Evolutionary conservation across 2,329 filamentous ascomycete genomes (phyloP), one percentile per base, ranked within the genome.

Genomic region (Apiospora rasikravindrae): DNA sequence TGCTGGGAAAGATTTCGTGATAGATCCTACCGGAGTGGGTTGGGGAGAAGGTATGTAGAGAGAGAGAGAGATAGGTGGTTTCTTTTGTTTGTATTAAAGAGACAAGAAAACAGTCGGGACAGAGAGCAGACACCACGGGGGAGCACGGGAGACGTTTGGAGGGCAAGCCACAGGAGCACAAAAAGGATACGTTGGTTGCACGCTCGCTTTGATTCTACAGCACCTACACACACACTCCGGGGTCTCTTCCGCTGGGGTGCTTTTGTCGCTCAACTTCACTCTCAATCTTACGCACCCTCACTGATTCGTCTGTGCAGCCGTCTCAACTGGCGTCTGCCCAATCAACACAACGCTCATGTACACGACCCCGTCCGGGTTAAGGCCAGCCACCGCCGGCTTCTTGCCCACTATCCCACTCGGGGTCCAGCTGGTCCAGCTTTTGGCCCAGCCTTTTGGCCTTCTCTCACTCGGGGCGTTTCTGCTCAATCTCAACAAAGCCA

Each of bases 401-500:
- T 64, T 40, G 57, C 57, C 57, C 57, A 64, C 53, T 64, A 37
- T 64, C 51, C 45, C 45, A 49, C 51, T 57, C 33, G 37, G 37
- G 57, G 57, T 64, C 57, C 57, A 64, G 33, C 45, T 49, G 57
- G 57, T 64, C 57, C 57, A 64, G 33, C 45, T 49, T 45, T 45
- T 45, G 44, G 44, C 16, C 44, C 44, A 45, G 33, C 33, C 33
- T 37, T 33, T 37, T 37, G 33, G 33, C 5, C 44, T 42, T 45
- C n/a, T 24, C n/a, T 22, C n/a, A 51, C 19, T 64, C 57, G 57
- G 57, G 2, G 33, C 57, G 19, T 64, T 64, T 40, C 57, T 61
- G n/a, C 57, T 64, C 57, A 40, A 40, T 64, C 57, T 64, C 57
- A 64, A 64, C 57, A 64, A 64, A 64, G 57, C 57, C 57, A 64